Conservation (phyloP, 2,329 filamentous ascomycete genomes). For the Claviceps citrina region DNA sequence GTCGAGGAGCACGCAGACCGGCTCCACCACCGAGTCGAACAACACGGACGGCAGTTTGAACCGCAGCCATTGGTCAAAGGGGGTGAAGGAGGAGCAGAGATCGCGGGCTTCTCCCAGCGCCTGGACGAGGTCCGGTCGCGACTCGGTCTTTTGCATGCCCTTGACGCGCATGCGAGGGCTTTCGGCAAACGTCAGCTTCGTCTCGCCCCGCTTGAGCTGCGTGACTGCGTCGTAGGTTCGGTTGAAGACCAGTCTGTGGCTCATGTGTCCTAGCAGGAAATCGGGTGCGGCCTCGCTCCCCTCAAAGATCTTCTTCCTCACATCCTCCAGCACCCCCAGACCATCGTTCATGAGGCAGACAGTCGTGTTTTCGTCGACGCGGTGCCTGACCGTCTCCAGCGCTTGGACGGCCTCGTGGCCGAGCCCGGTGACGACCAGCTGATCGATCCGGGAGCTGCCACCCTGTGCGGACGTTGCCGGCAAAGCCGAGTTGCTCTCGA, state of each 20-base stretch:
- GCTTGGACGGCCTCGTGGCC: constrained; percentile 40
- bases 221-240: constrained; percentile 24
- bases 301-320: constrained; percentile 57
- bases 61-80: constrained; percentile 38
- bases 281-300: constrained; percentile 50
- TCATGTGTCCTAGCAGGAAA: constrained; percentile 56
- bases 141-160: constrained; percentile 8
- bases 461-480: constrained; percentile 7
- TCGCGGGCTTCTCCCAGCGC: constrained; percentile 10
- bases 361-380: constrained; percentile 52
- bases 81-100: constrained; percentile 11
- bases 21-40: constrained; percentile 62
- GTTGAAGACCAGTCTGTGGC: constrained; percentile 30
- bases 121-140: constrained; percentile 11
- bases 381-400: constrained; percentile 44
- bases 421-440: constrained; percentile 50
- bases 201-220: constrained; percentile 20
- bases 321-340: constrained; percentile 65
- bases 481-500: constrained; percentile 12
- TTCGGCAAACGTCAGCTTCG: constrained; percentile 15
- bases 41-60: constrained; percentile 67
- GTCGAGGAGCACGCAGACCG: constrained; percentile 66
- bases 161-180: constrained; percentile 8
- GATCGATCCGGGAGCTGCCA: constrained; percentile 43
- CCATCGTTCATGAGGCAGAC: constrained; percentile 69